Base-by-base conservation (phyloP, 441 rosid genomes). In the Flueggea neowawraea region DNA sequence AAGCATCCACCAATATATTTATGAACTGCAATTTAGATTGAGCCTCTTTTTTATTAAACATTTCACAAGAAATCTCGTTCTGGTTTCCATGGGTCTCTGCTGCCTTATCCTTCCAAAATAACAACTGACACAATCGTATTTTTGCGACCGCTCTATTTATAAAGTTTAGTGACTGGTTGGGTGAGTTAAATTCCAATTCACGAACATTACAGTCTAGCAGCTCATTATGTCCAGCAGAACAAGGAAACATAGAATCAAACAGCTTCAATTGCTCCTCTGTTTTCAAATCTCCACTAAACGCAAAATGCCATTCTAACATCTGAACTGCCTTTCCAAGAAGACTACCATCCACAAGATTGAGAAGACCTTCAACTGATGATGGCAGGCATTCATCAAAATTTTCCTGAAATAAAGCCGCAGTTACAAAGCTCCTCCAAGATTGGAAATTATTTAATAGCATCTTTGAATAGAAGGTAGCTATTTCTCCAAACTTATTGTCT, bases 301-400 rank as follows among this genome's bases (percentile, higher is more conserved):
- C 57, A 66, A 86, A 80, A 73, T 88, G 86, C 56, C 63, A 74
- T 57, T 63, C 82, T 66, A 95, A 73, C 95, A 91, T 78, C 54
- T 58, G 72, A 64, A 90, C 66, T 55, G 96, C 84, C 80, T 84
- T 86, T 56, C 92, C 91, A 62, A 91, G 91, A 75, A 80, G 78
- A 75, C 95, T 91, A 60, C 67, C 78, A 71, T 85, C 68, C 66
- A 82, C 77, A 68, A 82, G 77, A 69, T 67, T 64, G 63, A 84
- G 68, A 70, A 91, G 75, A 47, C 85, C 89, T 61, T 77, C 90
- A 54, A 62, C 48, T 22, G 92, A 78, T 31, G 82, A 79, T 57
- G 85, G 74, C 55, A 75, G 60, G 60, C 72, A 55, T 53, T 75
- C 77, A 16, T 74, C 87, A 75, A 64, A 76, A 55, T 79, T 84